These are phyloP conservation scores for Lichtheimia hyalospora DNA, from an alignment of 371 early-diverging fungal species.

Conservation along the genomic window DNA sequence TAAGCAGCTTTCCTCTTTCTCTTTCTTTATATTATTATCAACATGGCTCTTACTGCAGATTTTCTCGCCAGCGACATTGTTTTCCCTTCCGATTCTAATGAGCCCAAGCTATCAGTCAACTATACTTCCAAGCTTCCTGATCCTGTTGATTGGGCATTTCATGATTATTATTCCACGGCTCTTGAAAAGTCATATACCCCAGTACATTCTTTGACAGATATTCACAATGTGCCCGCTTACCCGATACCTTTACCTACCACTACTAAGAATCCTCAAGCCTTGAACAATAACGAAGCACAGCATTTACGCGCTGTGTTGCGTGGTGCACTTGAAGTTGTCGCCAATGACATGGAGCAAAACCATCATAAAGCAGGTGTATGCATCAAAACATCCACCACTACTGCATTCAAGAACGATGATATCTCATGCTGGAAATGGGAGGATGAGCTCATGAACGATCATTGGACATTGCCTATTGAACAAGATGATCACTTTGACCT, in stretches of 20 bases:
- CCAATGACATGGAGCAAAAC: conserved; percentile 27
- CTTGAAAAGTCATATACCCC: conserved; percentile 27
- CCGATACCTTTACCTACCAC: neutral
- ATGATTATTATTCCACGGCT: conserved; percentile 37
- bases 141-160: conserved; percentile 37
- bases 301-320: conserved; percentile 26
- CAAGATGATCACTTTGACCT: neutral
- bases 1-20: conserved; percentile 2
- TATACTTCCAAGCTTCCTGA: conserved; percentile 36
- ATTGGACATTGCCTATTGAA: neutral
- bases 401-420: neutral
- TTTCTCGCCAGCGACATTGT: conserved; percentile 38
- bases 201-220: conserved; percentile 19
- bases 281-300: conserved; percentile 4
- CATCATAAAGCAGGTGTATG: neutral
- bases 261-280: neutral
- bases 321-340: conserved; percentile 27
- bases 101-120: conserved; percentile 36
- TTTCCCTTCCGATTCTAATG: conserved; percentile 40
- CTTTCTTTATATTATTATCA: conserved; percentile 4
- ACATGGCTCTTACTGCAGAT: conserved; percentile 12
- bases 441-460: conserved; percentile 14
- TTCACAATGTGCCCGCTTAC: conserved; percentile 6
- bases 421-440: conserved; percentile 17
- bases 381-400: neutral